phyloP scores from a whole-genome alignment of 495 filamentous ascomycete species.

The Umbilicaria muhlenbergii region DNA sequence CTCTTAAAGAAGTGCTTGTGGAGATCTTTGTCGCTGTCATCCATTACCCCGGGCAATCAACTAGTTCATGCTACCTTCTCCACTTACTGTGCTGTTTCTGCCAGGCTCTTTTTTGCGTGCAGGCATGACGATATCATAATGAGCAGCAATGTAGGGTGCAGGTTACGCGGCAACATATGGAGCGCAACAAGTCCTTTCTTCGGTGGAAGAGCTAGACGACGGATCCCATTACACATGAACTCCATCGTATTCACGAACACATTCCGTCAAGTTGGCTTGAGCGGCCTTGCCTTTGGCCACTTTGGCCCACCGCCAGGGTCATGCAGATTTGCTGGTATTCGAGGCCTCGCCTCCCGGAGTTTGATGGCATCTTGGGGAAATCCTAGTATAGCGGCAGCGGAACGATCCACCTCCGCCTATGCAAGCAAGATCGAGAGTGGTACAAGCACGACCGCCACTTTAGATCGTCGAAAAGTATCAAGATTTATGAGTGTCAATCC shows the following conservation, averaged over 20 bases:
- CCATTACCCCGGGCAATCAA: too few species aligned
- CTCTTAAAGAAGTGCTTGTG: too few species aligned
- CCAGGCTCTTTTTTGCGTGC: slow-evolving; percentile 4
- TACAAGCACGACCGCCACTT: neutral
- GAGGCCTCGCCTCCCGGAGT: neutral
- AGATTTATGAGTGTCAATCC: neutral
- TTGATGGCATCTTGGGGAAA: neutral
- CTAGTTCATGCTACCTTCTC: too few species aligned
- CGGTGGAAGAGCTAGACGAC: slow-evolving; percentile 5
- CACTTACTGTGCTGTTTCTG: too few species aligned
- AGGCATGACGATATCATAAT: slow-evolving; percentile 27
- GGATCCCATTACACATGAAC: neutral
- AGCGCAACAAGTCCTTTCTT: slow-evolving; percentile 25
- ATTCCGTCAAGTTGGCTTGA: neutral
- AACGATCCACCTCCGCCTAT: neutral
- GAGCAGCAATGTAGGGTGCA: slow-evolving; percentile 37
- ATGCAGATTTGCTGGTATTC: neutral
- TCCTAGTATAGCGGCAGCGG: neutral
- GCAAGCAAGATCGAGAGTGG: neutral
- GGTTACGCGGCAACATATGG: slow-evolving; percentile 33
- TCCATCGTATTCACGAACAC: neutral
- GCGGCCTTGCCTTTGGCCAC: neutral
- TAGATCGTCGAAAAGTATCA: neutral
- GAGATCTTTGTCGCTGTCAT: too few species aligned
- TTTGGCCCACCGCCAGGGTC: neutral